Evolutionary conservation across 306 rosid genomes (phyloP).

Genomic region (Trifolium pratense): DNA sequence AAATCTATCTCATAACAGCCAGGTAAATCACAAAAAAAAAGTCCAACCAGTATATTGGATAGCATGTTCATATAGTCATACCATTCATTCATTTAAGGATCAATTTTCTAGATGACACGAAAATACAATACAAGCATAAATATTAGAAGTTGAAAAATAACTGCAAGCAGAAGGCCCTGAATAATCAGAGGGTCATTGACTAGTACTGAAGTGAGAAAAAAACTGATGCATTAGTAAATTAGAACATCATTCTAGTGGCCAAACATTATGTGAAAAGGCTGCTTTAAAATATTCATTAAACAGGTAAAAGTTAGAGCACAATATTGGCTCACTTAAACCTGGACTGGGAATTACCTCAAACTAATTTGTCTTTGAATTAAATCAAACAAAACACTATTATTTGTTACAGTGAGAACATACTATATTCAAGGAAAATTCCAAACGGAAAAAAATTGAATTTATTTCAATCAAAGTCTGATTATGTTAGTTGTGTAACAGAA

Average conservation of each 20-base stretch:
- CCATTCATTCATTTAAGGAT: constrained; percentile 17
- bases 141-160: background rate
- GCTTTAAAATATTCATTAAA: background rate
- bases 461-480: background rate
- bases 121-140: background rate
- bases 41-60: background rate
- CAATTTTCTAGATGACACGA: background rate
- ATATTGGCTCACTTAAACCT: too few species aligned
- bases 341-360: background rate
- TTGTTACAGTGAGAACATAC: background rate
- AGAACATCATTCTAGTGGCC: background rate
- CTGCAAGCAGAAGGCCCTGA: background rate
- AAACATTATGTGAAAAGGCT: background rate
- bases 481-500: background rate
- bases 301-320: background rate
- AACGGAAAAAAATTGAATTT: too few species aligned
- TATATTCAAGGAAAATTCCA: background rate
- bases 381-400: background rate
- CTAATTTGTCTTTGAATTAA: background rate
- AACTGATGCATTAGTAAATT: background rate
- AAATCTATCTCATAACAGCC: constrained; percentile 2
- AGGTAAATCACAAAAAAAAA: background rate
- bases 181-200: background rate
- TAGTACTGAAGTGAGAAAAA: background rate
- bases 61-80: background rate